Percentiles rank a stretch among this genome's conserved stretches.
phyloP scores from a whole-genome alignment of 352 stramenopile species.

The Phytopythium cucurbitacearum region DNA sequence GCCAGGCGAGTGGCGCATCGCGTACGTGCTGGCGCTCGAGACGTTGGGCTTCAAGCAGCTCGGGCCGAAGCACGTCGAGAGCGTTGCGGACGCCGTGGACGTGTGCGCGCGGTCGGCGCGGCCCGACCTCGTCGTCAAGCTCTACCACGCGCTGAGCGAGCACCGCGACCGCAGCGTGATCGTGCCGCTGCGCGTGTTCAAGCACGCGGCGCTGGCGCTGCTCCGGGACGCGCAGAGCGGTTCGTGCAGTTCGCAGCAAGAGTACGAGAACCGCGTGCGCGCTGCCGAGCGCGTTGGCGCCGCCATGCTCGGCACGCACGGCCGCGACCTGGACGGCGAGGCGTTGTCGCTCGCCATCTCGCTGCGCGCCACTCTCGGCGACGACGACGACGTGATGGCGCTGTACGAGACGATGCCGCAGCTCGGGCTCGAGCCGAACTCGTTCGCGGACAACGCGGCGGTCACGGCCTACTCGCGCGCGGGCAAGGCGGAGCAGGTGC shows the following conservation, averaged over 20 bases:
- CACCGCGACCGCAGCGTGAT: constrained; percentile 9
- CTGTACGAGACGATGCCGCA: constrained; percentile 73
- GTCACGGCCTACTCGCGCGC: constrained; percentile 68
- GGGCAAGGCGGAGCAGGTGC: constrained; percentile 42
- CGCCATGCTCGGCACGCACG: constrained; percentile 62
- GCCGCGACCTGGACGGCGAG: constrained; percentile 46
- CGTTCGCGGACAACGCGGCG: constrained; percentile 74
- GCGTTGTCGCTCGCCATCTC: constrained; percentile 78
- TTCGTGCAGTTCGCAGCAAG: too few relatives aligned
- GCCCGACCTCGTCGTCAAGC: constrained; percentile 44
- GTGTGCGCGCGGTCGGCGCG: constrained; percentile 51
- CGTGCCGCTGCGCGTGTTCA: constrained; percentile 68
- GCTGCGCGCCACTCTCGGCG: constrained; percentile 59
- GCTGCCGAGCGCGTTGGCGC: constrained; percentile 57
- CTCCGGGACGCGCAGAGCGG: constrained; percentile 25
- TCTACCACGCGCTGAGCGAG: constrained; percentile 31
- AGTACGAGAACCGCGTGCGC: constrained; percentile 26
- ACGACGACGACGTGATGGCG: constrained; percentile 73
- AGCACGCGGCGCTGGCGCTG: constrained; percentile 45
- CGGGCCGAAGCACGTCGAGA: constrained; percentile 58
- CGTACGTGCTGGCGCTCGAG: constrained; percentile 64
- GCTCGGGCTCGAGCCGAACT: constrained; percentile 55
- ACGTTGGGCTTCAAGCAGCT: constrained; percentile 70
- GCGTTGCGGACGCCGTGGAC: constrained; percentile 62
- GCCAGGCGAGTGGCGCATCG: constrained; percentile 64